Conservation (phyloP, 768 basidiomycete species). For the Mycena metata region DNA sequence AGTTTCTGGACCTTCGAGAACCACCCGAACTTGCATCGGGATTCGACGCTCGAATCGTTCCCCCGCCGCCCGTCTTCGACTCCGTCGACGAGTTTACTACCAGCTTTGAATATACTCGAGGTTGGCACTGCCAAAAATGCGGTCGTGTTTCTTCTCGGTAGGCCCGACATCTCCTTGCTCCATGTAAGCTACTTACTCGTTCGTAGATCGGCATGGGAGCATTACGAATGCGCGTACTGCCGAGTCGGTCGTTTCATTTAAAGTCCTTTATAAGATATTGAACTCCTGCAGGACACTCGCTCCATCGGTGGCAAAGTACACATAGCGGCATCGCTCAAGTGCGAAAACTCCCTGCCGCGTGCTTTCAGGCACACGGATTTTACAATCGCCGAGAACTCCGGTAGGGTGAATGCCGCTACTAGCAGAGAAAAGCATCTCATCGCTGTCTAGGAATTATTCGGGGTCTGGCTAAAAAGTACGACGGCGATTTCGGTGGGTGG, state of each 20-base stretch:
- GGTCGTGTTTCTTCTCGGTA: slow-evolving; percentile 22
- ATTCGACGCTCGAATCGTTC: background rate
- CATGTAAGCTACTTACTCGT: no score
- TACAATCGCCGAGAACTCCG: background rate
- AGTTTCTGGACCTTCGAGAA: slow-evolving; percentile 11
- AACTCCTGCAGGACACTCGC: background rate
- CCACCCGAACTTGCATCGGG: background rate
- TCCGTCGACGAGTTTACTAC: background rate
- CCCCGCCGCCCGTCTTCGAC: background rate
- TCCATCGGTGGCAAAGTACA: background rate
- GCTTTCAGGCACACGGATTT: background rate
- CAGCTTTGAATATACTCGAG: background rate
- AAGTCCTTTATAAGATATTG: no score
- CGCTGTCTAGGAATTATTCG: background rate
- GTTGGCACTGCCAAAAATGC: slow-evolving; percentile 19
- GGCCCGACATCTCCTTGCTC: background rate
- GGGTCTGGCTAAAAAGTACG: background rate
- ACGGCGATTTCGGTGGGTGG: background rate
- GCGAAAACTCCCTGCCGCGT: background rate
- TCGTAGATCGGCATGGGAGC: slow-evolving; percentile 3
- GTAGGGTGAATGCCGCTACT: background rate
- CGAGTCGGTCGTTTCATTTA: background rate
- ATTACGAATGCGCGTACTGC: slow-evolving; percentile 2
- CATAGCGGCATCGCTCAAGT: background rate
- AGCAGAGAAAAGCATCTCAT: no score